phyloP scores from a whole-genome alignment of 108 stramenopile species.

The Cylindrotheca closterium region DNA sequence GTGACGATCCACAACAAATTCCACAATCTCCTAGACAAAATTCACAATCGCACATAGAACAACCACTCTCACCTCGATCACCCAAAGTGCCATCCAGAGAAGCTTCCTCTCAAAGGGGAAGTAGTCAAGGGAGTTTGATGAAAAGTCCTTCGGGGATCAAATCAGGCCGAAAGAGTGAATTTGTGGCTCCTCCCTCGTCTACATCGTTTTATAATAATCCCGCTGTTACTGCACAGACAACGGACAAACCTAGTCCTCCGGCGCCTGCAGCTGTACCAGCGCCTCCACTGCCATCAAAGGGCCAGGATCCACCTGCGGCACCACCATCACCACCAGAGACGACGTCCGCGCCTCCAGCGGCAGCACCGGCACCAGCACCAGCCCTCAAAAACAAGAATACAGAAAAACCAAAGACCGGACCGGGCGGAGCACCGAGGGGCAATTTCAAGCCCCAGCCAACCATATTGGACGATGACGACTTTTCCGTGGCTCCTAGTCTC shows the following conservation, averaged over 20 bases:
- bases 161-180: constrained; percentile 15
- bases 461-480: constrained; percentile 32
- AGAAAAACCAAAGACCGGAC: background rate
- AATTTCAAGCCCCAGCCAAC: background rate
- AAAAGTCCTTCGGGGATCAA: too few relatives aligned
- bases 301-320: constrained; percentile 1
- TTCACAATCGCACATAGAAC: too few relatives aligned
- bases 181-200: constrained; percentile 17
- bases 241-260: background rate
- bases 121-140: too few relatives aligned
- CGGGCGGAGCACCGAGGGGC: background rate
- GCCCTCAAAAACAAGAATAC: background rate
- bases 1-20: too few relatives aligned
- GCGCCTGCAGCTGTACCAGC: background rate
- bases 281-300: background rate
- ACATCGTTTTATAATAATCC: constrained; percentile 16
- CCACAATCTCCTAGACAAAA: too few relatives aligned
- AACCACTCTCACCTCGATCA: too few relatives aligned
- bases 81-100: too few relatives aligned
- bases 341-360: constrained; percentile 2
- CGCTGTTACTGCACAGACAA: background rate
- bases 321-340: constrained; percentile 7
- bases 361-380: constrained; percentile 11
- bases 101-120: too few relatives aligned
- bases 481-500: constrained; percentile 35